A percentile compares a stretch with the other conserved stretches of the same genome.
These are phyloP conservation scores for Pleurostoma richardsiae DNA, from an alignment of 2,329 filamentous ascomycete species.

Conservation along the genomic window DNA sequence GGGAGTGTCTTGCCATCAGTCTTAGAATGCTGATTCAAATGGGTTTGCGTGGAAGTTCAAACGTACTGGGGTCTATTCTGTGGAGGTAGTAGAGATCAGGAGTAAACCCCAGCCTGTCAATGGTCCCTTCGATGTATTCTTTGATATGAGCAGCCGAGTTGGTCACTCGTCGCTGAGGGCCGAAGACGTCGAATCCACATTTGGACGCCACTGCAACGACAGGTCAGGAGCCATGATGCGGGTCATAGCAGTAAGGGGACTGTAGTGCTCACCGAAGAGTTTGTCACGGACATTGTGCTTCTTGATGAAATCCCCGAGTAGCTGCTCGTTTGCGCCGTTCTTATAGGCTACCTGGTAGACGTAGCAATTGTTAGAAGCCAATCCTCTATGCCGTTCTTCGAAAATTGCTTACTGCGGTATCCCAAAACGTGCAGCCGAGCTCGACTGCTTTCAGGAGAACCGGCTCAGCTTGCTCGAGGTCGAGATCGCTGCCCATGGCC, in stretches of 20 bases:
- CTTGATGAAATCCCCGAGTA: conserved; percentile 41
- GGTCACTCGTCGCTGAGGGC: conserved; percentile 23
- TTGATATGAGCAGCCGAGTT: conserved; percentile 30
- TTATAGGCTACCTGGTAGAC: conserved; percentile 34
- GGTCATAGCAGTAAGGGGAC: background rate
- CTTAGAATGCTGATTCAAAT: background rate
- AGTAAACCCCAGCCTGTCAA: conserved; percentile 39
- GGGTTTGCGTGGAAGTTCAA: background rate
- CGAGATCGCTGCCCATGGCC: conserved; percentile 1
- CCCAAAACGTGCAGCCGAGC: background rate
- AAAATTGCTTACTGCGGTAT: background rate
- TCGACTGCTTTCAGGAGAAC: conserved; percentile 1
- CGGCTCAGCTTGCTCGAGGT: background rate
- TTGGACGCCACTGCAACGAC: conserved; percentile 36
- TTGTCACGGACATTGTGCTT: conserved; percentile 45
- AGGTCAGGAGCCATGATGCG: background rate
- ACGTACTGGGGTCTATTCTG: conserved; percentile 34
- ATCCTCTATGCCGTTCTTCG: background rate
- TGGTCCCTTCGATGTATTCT: conserved; percentile 42
- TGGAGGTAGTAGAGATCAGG: conserved; percentile 40
- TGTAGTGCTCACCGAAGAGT: conserved; percentile 29
- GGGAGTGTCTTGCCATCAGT: conserved; percentile 25
- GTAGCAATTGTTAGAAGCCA: background rate
- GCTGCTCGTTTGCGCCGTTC: conserved; percentile 41
- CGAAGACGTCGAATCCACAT: conserved; percentile 35